phyloP scores from a whole-genome alignment of 306 rosid species.

The Senna tora region DNA sequence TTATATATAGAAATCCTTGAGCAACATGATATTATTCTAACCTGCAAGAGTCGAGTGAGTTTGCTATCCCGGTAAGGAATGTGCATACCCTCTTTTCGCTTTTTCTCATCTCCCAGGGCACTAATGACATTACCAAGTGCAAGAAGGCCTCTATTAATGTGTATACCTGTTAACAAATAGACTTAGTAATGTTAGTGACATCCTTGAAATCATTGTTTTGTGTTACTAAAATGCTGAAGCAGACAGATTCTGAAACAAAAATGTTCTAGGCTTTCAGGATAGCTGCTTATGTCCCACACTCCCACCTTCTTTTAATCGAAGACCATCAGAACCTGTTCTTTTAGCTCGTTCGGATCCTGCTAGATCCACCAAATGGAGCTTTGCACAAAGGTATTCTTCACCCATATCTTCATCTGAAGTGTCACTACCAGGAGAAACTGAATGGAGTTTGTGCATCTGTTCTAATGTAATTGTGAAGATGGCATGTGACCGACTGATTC shows the following conservation, averaged over 20 bases:
- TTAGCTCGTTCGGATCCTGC: slow-evolving; percentile 94
- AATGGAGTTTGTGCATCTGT: slow-evolving; percentile 74
- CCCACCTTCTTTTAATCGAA: slow-evolving; percentile 80
- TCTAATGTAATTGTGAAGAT: slow-evolving; percentile 85
- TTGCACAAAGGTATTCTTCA: slow-evolving; percentile 82
- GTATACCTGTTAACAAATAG: slow-evolving; percentile 60
- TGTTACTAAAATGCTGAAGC: slow-evolving; percentile 10
- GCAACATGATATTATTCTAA: slow-evolving; percentile 41
- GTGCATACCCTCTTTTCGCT: slow-evolving; percentile 77
- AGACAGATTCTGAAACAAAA: slow-evolving; percentile 28
- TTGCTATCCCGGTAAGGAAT: slow-evolving; percentile 89
- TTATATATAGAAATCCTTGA: slow-evolving; percentile 8
- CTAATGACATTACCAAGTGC: slow-evolving; percentile 91
- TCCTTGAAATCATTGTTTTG: slow-evolving; percentile 19
- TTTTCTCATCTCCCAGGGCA: slow-evolving; percentile 86
- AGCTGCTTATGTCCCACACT: slow-evolving; percentile 49
- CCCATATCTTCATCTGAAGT: slow-evolving; percentile 75
- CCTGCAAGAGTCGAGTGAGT: slow-evolving; percentile 93
- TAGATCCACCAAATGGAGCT: slow-evolving; percentile 87
- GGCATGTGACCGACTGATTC: slow-evolving; percentile 85
- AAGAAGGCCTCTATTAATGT: slow-evolving; percentile 85
- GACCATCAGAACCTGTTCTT: slow-evolving; percentile 79
- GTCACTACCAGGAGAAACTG: slow-evolving; percentile 59
- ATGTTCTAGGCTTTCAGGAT: slow-evolving; percentile 6
- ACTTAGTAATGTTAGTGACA: slow-evolving; percentile 10